Evolutionary conservation across 139 green algal species (phyloP).

Genomic region (Chlorella sp.): DNA sequence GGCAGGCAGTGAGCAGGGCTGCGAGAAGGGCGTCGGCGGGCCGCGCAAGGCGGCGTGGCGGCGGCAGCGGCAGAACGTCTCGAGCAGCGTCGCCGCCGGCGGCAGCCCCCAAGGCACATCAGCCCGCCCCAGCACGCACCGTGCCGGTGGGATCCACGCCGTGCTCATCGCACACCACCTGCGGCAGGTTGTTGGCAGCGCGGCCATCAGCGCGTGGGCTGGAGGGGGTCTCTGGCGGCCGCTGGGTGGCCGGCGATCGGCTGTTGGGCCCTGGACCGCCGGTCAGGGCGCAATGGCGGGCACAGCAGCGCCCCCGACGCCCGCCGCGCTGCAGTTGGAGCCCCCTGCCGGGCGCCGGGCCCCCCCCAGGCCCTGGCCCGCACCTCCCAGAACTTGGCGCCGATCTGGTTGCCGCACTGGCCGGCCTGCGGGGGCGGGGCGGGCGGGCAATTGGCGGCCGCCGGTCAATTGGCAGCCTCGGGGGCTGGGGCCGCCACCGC

Average conservation of each 20-base stretch:
- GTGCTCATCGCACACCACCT: constrained; percentile 79
- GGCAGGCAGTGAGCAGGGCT: not conserved
- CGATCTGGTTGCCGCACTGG: constrained; percentile 99
- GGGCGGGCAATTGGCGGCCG: not conserved
- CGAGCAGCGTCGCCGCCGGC: too few relatives aligned
- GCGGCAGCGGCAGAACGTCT: too few relatives aligned
- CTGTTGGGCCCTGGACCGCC: too few relatives aligned
- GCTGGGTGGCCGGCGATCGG: too few relatives aligned
- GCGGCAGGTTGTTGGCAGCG: too few relatives aligned
- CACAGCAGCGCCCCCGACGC: not conserved
- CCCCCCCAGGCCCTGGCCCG: constrained; percentile 12
- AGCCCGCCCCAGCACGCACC: constrained; percentile 47
- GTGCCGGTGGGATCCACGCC: constrained; percentile 95
- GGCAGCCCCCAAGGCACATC: too few relatives aligned
- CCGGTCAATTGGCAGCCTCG: constrained; percentile 3
- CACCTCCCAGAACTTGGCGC: constrained; percentile 96
- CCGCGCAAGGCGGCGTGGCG: too few relatives aligned
- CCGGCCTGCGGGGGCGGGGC: constrained; percentile 73
- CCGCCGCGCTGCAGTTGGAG: not conserved
- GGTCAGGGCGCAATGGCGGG: too few relatives aligned
- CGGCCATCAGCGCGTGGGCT: too few relatives aligned
- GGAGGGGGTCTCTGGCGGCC: too few relatives aligned
- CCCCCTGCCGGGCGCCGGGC: not conserved
- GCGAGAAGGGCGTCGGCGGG: too few relatives aligned
- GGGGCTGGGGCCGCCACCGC: too few relatives aligned